Base-by-base conservation (phyloP, 257 asterid genomes). In the Mitragyna speciosa region DNA sequence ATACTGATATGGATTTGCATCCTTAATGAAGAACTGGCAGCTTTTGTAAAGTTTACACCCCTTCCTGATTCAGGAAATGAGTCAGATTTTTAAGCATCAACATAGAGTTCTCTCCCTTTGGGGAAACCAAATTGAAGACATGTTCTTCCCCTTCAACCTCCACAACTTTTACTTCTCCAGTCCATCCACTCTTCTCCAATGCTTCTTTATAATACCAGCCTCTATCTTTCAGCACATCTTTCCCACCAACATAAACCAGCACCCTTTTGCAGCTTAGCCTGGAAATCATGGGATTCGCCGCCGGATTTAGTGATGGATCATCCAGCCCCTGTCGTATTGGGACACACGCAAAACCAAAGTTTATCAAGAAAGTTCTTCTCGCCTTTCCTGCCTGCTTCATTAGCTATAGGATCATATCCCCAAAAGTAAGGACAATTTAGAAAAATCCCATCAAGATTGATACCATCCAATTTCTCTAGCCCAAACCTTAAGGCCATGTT, bases 321-420 rank as follows among this genome's bases (percentile, higher is more conserved):
- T 93, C 95, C 70, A 83, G 52, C 16, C 98, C 98, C 97, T 58
- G 79, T 17, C 12, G 89, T 81, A 4, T 70, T 83, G 51, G 93
- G 96, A 71, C 87, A 70, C 2, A 73, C 89, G 30, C 76, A 79
- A 1, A 7, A 4, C 97, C 98, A 92, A 0, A 90, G 65, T 7
- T 64, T 75, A 69, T 81, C 84, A 61, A 88, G 12, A 7, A 11
- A 47, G 17, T 49, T 49, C 54, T 49, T 49, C 54, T 49, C 54
- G 67, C 48, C 59, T 78, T 86, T 2, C 20, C 64, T 2, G 72
- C 79, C 5, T 11, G 1, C 12, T 83, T 52, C 0, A 59, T 65
- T 1, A 43, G 66, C 68, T 91, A 91, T 86, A 0, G 82, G 85
- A 6, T 80, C 89, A n/a, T 90, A 86, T 26, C 96, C 97, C 88